These are phyloP conservation scores for Schizopora paradoxa DNA, from an alignment of 1,284 basidiomycete species.

Conservation along the genomic window DNA sequence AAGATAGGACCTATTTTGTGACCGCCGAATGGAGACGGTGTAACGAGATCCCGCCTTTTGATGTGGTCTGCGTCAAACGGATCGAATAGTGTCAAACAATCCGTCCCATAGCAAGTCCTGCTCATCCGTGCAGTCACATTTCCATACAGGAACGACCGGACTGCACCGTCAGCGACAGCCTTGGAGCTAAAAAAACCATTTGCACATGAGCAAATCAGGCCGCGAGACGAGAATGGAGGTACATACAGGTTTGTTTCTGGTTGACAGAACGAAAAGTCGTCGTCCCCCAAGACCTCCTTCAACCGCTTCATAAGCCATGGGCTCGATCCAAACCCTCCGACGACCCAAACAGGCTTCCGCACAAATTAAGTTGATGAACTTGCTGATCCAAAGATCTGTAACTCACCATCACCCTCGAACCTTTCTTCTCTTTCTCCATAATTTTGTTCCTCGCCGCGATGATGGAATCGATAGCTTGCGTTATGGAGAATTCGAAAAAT, in stretches of 20 bases:
- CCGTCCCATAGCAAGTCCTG: conserved; percentile 73
- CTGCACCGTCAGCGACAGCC: conserved; percentile 75
- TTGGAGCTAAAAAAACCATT: conserved; percentile 50
- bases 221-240: conserved; percentile 9
- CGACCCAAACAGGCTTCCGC: conserved; percentile 64
- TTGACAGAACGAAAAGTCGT: conserved; percentile 55
- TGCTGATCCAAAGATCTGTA: too few species aligned
- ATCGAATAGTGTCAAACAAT: conserved; percentile 64
- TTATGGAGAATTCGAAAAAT: conserved; percentile 69
- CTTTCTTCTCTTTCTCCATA: too few species aligned
- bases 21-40: background rate
- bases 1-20: background rate
- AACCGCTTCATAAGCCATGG: conserved; percentile 71
- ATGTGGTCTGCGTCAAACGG: conserved; percentile 58
- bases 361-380: background rate
- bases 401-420: too few species aligned
- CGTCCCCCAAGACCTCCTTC: conserved; percentile 52
- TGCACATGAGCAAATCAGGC: background rate
- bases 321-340: conserved; percentile 74
- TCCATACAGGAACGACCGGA: conserved; percentile 76
- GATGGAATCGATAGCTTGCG: conserved; percentile 64
- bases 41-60: conserved; percentile 29
- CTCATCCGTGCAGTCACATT: conserved; percentile 71
- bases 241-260: conserved; percentile 70
- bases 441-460: conserved; percentile 65